phyloP scores from a whole-genome alignment of 2,329 filamentous ascomycete genomes.

The Fusarium concolor region DNA sequence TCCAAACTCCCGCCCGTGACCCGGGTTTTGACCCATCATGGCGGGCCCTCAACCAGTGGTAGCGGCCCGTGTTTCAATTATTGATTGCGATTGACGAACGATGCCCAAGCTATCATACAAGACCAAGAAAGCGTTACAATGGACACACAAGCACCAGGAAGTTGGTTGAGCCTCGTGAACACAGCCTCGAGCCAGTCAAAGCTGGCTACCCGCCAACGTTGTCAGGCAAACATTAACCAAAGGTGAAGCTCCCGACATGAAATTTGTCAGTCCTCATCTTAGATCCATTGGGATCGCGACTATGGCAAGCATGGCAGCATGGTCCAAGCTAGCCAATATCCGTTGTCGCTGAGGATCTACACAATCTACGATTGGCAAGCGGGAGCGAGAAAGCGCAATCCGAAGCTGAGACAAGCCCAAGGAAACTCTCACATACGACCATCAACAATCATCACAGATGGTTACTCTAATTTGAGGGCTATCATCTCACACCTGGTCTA shows the following conservation, averaged over 20 bases:
- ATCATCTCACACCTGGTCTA: background rate
- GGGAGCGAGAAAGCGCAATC: background rate
- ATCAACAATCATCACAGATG: background rate
- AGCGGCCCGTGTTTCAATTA: constrained; percentile 31
- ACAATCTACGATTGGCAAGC: background rate
- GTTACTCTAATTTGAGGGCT: background rate
- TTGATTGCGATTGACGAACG: constrained; percentile 40
- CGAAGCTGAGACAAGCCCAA: background rate
- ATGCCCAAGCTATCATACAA: constrained; percentile 10
- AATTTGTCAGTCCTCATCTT: background rate
- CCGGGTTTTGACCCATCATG: background rate
- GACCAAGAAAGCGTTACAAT: constrained; percentile 6
- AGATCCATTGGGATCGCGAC: constrained; percentile 2
- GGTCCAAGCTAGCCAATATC: background rate
- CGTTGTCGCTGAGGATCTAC: background rate
- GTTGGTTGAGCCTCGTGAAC: constrained; percentile 4
- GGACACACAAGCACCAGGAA: background rate
- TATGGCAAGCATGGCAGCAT: background rate
- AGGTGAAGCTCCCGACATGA: background rate
- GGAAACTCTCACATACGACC: background rate
- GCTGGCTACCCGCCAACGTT: constrained; percentile 25
- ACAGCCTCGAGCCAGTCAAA: constrained; percentile 27
- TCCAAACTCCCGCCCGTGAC: background rate
- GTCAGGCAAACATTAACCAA: background rate
- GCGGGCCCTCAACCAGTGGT: constrained; percentile 29